Conservation (phyloP, 257 asterid species). For the Osmanthus fragrans region DNA sequence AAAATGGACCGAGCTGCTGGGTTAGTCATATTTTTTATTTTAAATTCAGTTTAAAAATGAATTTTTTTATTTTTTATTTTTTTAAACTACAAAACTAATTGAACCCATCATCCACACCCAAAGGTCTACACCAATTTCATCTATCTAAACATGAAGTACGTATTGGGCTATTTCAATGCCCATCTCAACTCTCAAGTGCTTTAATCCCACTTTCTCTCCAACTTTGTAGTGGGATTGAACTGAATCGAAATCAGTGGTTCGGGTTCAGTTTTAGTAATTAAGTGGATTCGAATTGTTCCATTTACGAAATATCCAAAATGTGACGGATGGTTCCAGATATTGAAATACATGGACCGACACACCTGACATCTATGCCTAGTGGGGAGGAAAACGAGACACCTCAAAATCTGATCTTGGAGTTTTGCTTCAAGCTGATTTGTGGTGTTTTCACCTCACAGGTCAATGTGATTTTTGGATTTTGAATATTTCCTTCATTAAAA, state of each 20-base stretch:
- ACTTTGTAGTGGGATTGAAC: neutral
- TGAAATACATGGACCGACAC: too few relatives aligned
- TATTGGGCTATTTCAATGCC: neutral
- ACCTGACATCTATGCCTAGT: too few relatives aligned
- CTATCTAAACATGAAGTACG: neutral
- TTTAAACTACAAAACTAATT: too few relatives aligned
- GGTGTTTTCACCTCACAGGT: neutral
- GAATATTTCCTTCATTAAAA: neutral
- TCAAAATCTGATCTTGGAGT: neutral
- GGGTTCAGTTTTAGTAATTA: too few relatives aligned
- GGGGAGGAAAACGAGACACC: neutral
- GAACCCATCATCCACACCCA: neutral
- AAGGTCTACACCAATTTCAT: neutral
- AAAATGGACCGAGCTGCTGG: too few relatives aligned
- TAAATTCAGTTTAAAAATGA: neutral
- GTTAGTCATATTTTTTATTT: too few relatives aligned
- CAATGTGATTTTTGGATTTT: neutral
- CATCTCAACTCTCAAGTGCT: neutral
- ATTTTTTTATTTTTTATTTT: too few relatives aligned
- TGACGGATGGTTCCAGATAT: too few relatives aligned
- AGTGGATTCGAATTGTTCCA: too few relatives aligned
- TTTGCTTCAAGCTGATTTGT: neutral
- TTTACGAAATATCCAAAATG: too few relatives aligned
- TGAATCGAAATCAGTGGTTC: too few relatives aligned
- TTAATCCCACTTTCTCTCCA: neutral